Evolutionary conservation across 352 stramenopile genomes (phyloP).

Genomic region (Globisporangium rhizosaccharum): DNA sequence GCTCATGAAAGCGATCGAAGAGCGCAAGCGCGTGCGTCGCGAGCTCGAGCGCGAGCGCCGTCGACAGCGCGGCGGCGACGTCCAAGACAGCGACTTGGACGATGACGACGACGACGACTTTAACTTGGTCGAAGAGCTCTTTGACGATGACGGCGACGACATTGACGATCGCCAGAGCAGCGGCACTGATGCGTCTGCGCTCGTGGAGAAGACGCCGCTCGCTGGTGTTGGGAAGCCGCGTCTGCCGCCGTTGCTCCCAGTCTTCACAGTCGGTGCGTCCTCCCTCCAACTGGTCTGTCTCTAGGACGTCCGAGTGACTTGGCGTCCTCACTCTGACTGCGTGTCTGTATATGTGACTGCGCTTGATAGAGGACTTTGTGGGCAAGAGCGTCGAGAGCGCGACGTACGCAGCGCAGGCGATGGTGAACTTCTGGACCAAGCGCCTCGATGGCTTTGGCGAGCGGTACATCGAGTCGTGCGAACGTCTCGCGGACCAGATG

Average conservation of each 20-base stretch:
- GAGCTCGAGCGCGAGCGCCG: constrained; percentile 27
- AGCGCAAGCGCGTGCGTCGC: constrained; percentile 61
- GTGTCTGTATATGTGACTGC: not conserved
- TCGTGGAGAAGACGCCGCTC: constrained; percentile 49
- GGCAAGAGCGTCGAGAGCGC: constrained; percentile 38
- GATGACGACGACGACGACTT: constrained; percentile 41
- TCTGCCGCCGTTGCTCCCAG: constrained; percentile 34
- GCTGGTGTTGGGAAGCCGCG: constrained; percentile 31
- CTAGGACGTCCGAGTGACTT: not conserved
- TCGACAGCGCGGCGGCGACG: constrained; percentile 16
- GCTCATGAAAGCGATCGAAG: constrained; percentile 54
- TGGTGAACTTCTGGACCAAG: constrained; percentile 71
- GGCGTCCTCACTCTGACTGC: not conserved
- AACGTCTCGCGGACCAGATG: constrained; percentile 56
- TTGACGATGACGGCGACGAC: constrained; percentile 23
- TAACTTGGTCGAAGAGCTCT: constrained; percentile 19
- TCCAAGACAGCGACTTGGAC: constrained; percentile 11
- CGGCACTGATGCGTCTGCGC: constrained; percentile 10
- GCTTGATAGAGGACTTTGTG: constrained; percentile 28
- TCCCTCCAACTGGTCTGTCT: not conserved
- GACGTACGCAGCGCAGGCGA: constrained; percentile 45
- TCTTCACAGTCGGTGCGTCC: constrained; percentile 40
- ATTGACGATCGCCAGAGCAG: too few species aligned
- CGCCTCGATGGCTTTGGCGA: constrained; percentile 60
- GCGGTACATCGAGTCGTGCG: constrained; percentile 64